A percentile compares a stretch with the other conserved stretches of the same genome.
phyloP scores from a whole-genome alignment of 441 rosid species.

The Metrosideros polymorpha region DNA sequence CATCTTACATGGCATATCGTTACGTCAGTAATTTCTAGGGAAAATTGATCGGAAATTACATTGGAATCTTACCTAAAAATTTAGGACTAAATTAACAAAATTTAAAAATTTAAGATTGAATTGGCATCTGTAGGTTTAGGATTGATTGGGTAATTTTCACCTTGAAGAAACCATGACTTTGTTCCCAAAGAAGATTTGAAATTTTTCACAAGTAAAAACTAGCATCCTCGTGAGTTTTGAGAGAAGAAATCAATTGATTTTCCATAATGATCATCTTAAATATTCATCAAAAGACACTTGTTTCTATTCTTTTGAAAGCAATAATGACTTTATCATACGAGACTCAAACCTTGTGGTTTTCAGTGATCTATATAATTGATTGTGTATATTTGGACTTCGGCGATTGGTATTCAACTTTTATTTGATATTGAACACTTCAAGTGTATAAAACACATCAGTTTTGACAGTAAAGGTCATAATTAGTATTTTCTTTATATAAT shows the following conservation, averaged over 20 bases:
- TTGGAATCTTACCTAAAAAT: background rate
- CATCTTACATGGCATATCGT: accelerated
- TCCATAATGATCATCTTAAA: background rate
- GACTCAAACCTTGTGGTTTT: background rate
- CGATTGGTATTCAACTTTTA: background rate
- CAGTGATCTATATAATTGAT: background rate
- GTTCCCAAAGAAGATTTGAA: background rate
- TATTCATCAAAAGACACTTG: background rate
- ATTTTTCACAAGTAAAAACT: background rate
- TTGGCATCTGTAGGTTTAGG: accelerated
- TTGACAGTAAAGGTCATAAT: background rate
- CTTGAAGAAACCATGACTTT: background rate
- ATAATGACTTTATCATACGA: background rate
- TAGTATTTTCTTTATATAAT: background rate
- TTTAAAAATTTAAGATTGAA: background rate
- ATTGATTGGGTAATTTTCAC: background rate
- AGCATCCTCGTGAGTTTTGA: background rate
- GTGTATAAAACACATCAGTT: background rate
- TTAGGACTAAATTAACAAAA: accelerated
- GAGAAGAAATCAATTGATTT: background rate
- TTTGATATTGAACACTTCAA: background rate
- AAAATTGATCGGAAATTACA: accelerated
- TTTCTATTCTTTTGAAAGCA: background rate
- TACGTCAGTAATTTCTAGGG: accelerated
- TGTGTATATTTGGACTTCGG: background rate